These are phyloP conservation scores for Cutaneotrichosporon mucoides DNA, from an alignment of 1,284 basidiomycete species.

Conservation along the genomic window DNA sequence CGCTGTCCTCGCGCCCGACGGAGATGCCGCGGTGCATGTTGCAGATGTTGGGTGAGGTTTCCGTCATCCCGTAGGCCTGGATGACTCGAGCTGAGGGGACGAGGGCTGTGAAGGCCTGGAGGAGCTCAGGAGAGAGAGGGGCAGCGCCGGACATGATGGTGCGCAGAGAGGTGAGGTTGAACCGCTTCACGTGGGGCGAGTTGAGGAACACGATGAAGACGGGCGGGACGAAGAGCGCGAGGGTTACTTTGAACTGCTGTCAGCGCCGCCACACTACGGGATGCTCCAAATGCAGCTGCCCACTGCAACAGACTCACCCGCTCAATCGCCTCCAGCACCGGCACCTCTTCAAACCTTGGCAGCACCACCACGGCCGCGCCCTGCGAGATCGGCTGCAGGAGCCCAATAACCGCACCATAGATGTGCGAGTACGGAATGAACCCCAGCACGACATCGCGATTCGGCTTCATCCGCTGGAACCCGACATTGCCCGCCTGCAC, in stretches of 20 bases:
- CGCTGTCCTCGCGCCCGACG: constrained; percentile 26
- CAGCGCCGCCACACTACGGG: not conserved
- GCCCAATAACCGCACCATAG: constrained; percentile 33
- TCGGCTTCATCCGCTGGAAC: not conserved
- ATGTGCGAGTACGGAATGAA: constrained; percentile 16
- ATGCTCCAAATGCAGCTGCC: no score
- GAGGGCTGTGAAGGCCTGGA: constrained; percentile 20
- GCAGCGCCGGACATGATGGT: constrained; percentile 73
- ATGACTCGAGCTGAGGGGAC: constrained; percentile 26
- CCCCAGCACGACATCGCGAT: constrained; percentile 5
- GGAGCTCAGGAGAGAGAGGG: constrained; percentile 58
- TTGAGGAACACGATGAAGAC: constrained; percentile 59
- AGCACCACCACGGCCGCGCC: constrained; percentile 65
- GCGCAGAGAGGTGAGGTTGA: constrained; percentile 62
- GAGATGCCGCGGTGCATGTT: constrained; percentile 5
- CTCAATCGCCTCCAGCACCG: not conserved
- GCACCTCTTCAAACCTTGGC: constrained; percentile 56
- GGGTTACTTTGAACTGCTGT: constrained; percentile 58
- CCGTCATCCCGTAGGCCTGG: constrained; percentile 50
- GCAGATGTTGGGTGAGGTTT: constrained; percentile 48
- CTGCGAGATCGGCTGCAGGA: constrained; percentile 59
- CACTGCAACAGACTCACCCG: no score
- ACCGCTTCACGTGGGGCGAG: constrained; percentile 59
- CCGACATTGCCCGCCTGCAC: constrained; percentile 4
- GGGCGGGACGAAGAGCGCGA: constrained; percentile 72